Percentiles rank a stretch among this genome's conserved stretches.
phyloP scores from a whole-genome alignment of 2,329 filamentous ascomycete genomes.

The Claviceps digitariae region DNA sequence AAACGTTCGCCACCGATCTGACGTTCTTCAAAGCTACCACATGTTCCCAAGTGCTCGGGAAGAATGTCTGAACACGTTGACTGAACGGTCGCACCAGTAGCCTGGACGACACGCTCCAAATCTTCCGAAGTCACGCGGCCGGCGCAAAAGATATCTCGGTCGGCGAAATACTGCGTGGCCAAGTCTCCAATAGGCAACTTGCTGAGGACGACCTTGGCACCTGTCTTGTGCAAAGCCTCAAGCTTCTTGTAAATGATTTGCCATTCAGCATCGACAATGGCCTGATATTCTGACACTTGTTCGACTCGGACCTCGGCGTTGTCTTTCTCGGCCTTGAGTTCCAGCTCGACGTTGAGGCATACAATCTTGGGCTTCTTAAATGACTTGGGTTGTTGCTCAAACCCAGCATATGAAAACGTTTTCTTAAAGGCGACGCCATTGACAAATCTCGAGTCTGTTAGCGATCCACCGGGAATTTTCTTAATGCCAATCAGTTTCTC shows the following conservation, averaged over 20 bases:
- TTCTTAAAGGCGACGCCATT: slow-evolving; percentile 99
- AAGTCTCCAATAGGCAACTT: slow-evolving; percentile 96
- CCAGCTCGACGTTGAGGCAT: slow-evolving; percentile 93
- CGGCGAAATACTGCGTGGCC: slow-evolving; percentile 94
- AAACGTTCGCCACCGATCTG: slow-evolving; percentile 96
- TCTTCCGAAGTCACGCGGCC: slow-evolving; percentile 85
- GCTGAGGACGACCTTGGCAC: slow-evolving; percentile 92
- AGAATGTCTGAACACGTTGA: slow-evolving; percentile 95
- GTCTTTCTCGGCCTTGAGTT: slow-evolving; percentile 98
- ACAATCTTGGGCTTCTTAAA: slow-evolving; percentile 94
- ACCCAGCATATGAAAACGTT: slow-evolving; percentile 97
- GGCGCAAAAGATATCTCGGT: slow-evolving; percentile 96
- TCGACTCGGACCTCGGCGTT: slow-evolving; percentile 97
- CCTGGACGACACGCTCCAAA: slow-evolving; percentile 90
- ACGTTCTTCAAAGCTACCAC: slow-evolving; percentile 82
- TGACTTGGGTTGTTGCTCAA: slow-evolving; percentile 96
- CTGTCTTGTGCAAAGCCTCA: slow-evolving; percentile 84
- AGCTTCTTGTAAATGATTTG: slow-evolving; percentile 99
- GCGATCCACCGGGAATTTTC: slow-evolving; percentile 91
- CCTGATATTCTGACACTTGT: slow-evolving; percentile 97
- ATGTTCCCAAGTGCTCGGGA: slow-evolving; percentile 77
- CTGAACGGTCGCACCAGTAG: slow-evolving; percentile 82
- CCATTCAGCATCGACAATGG: slow-evolving; percentile 98
- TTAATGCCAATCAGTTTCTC: slow-evolving; percentile 97
- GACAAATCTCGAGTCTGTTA: slow-evolving; percentile 93